Evolutionary conservation across 805 yeast genomes (phyloP), one percentile per base, ranked within the genome.

Genomic region (Saturnispora sanitii): DNA sequence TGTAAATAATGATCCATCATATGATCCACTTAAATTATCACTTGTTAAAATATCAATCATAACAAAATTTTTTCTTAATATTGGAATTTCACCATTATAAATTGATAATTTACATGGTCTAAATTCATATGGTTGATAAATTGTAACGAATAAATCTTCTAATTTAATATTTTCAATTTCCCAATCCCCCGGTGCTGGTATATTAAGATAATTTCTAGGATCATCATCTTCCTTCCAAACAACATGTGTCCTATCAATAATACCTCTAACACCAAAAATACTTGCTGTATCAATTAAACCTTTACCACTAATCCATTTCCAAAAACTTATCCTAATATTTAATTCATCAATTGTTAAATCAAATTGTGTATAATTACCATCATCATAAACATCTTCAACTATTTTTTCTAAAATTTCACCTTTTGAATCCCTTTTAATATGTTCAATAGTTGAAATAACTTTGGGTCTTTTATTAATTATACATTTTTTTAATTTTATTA

Each of bases 341-440:
- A 88, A 79, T 49, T 82, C 82, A 44, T 90, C 95, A 13, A 92
- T 82, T 0, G 94, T 84, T 30, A 92, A 58, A 58, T 92, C 98
- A 57, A 81, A 92, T 57, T 92, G 98, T 0, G 98, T 90, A 60
- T 88, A 92, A 60, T 92, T 92, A 1, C 96, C 97, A 56, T 87
- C 95, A 51, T 82, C 95, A 41, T 64, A 67, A 28, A 44, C 33
- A 9, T 47, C 49, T 17, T 51, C 58, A 20, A 28, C 33, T 7
- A 38, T 33, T 20, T 27, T 43, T 19, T 26, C 37, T 19, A 42
- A 6, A 11, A 45, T 35, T 39, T 43, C 46, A 9, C 49, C 44
- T 13, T 38, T 31, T 2, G 33, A n/a, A 21, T 28, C 19, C 21
- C 68, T 55, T 23, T 62, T 55, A 26, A 56, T 60, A 33, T 61